Base-by-base conservation (phyloP, 345 rosid species). In the Balakata baccata region DNA sequence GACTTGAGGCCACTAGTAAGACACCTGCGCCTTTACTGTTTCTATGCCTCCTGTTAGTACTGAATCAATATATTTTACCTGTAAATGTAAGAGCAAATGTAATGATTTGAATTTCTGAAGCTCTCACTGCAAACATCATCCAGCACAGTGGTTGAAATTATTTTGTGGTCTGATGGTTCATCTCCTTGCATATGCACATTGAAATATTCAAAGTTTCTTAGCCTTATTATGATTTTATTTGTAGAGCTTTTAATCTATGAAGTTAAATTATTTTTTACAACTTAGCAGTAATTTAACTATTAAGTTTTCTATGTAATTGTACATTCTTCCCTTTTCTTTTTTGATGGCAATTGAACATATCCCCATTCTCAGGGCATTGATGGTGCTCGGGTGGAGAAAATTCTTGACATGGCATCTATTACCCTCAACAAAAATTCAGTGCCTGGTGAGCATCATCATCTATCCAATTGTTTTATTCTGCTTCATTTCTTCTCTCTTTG, bases 401-500 rank as follows among this genome's bases (percentile, higher is more conserved):
- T 90, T 82, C 95, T 94, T 64, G 98, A 89, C 84, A 78, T 92
- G 90, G 97, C 98, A 66, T 94, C 93, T 52, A 88, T 92, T 65
- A 92, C 97, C 41, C 93, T 92, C 79, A 92, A 92, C 89, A 94
- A 94, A 83, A 94, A 92, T 81, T 94, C 94, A 4, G 95, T 94
- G 64, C 95, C 97, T 61, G 97, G 97, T 94, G 60, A 78, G 86
- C 66, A 62, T 54, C 70, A 58, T 29, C 34, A 34, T 65, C 43
- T 3, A 0, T 39, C 5, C 59, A 56, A 64, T 54, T 16, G 65
- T 7, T 18, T 64, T 20, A 3, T 62, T 11, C 5, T 64, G 22
- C 6, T 65, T 54, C 23, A 29, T 39, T 18, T 49, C 7, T 7
- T 18, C 34, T 16, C 64, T 34, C 38, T 16, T 71, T 39, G 29